These are phyloP conservation scores for Diophrys appendiculata DNA, from an alignment of 73 alveolate species.

Conservation along the genomic window DNA sequence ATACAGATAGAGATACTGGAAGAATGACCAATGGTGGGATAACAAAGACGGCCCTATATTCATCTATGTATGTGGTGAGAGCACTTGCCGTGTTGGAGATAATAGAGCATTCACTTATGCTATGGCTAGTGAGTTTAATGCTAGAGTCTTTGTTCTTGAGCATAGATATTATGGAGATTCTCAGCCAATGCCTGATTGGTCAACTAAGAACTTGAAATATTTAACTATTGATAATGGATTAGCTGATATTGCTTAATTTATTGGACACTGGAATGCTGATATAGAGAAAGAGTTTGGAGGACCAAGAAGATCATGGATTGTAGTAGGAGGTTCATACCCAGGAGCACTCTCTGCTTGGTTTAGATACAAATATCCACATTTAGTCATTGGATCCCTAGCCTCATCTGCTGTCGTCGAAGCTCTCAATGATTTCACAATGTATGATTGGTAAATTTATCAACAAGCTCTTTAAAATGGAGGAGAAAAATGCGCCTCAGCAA, in stretches of 20 bases:
- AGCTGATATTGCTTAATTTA: slow-evolving; percentile 57
- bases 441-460: slow-evolving; percentile 42
- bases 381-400: slow-evolving; percentile 53
- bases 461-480: slow-evolving; percentile 5
- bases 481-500: not conserved
- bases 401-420: slow-evolving; percentile 63
- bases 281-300: slow-evolving; percentile 15
- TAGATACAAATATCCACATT: slow-evolving; percentile 48
- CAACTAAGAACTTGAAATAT: slow-evolving; percentile 36
- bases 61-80: slow-evolving; percentile 79
- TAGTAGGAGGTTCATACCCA: slow-evolving; percentile 65
- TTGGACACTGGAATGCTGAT: slow-evolving; percentile 1
- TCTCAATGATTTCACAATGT: slow-evolving; percentile 25
- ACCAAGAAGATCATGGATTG: slow-evolving; percentile 9
- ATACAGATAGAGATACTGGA: slow-evolving; percentile 29
- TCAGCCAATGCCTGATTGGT: slow-evolving; percentile 44
- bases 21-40: slow-evolving; percentile 12
- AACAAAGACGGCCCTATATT: slow-evolving; percentile 64
- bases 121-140: slow-evolving; percentile 25
- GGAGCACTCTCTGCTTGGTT: slow-evolving; percentile 75
- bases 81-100: slow-evolving; percentile 44
- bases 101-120: slow-evolving; percentile 25
- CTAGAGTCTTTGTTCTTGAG: slow-evolving; percentile 37
- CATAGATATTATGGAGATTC: slow-evolving; percentile 63
- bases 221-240: slow-evolving; percentile 47